phyloP scores from a whole-genome alignment of 371 early-diverging fungal species.

The Mortierella sp. region DNA sequence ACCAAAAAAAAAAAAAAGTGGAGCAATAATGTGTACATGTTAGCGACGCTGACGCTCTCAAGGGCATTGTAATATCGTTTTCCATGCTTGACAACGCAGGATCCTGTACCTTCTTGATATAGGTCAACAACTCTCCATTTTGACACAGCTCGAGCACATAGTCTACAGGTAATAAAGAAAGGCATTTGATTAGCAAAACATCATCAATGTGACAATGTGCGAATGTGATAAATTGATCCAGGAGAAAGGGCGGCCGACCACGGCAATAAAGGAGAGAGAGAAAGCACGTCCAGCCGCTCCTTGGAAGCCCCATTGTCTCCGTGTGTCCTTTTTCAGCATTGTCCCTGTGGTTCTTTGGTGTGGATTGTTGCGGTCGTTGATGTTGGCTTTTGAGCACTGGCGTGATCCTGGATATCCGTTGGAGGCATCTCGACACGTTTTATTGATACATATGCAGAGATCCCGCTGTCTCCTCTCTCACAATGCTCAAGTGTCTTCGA shows the following conservation, averaged over 20 bases:
- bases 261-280: conserved; percentile 2
- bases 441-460: neutral
- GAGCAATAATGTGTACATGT: conserved; percentile 2
- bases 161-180: conserved; percentile 58
- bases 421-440: neutral
- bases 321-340: neutral
- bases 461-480: neutral
- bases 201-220: neutral
- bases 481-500: neutral
- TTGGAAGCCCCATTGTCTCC: neutral
- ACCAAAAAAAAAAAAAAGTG: neutral
- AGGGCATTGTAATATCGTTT: no score
- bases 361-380: neutral
- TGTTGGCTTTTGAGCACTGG: neutral
- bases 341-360: neutral
- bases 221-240: conserved; percentile 14
- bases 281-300: neutral
- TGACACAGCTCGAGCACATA: conserved; percentile 92
- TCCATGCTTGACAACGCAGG: neutral
- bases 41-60: neutral
- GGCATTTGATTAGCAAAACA: conserved; percentile 7
- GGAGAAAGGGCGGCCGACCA: neutral
- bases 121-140: conserved; percentile 92
- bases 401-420: neutral
- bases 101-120: conserved; percentile 70